Conservation (phyloP, 345 rosid species). For the Rhodamnia rubescens region DNA sequence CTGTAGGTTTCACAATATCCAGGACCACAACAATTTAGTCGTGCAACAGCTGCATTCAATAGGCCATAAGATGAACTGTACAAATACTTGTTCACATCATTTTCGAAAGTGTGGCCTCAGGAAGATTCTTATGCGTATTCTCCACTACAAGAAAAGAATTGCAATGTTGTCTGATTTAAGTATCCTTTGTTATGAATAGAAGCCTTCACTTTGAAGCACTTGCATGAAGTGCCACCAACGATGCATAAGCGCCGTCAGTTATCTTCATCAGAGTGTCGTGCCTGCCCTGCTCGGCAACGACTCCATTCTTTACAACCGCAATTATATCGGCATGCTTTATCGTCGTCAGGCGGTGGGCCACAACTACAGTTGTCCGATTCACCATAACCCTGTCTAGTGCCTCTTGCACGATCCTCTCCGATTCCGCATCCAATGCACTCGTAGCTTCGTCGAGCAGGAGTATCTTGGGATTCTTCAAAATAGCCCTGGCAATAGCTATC, state of each 20-base stretch:
- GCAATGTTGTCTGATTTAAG: not conserved
- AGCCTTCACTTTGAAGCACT: not conserved
- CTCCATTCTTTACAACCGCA: constrained; percentile 61
- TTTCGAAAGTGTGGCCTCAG: not conserved
- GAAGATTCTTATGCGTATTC: not conserved
- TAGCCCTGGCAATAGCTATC: constrained; percentile 56
- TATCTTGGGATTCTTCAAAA: constrained; percentile 50
- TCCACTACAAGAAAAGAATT: not conserved
- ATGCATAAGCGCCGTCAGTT: constrained; percentile 43
- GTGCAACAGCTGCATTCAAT: not conserved
- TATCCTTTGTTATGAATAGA: not conserved
- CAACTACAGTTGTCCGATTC: constrained; percentile 49
- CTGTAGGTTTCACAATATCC: not conserved
- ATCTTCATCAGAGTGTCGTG: constrained; percentile 44
- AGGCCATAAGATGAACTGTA: not conserved
- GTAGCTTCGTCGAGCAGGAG: constrained; percentile 67
- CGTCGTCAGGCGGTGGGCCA: constrained; percentile 55
- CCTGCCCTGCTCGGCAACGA: constrained; percentile 48
- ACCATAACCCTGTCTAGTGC: constrained; percentile 61
- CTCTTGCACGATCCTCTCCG: constrained; percentile 53
- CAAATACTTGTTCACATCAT: not conserved
- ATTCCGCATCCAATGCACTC: constrained; percentile 66
- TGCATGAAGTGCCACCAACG: constrained; percentile 42
- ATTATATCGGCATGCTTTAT: constrained; percentile 52
- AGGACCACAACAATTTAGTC: not conserved